phyloP scores from a whole-genome alignment of 768 basidiomycete species.

The Tulasnella sp. region DNA sequence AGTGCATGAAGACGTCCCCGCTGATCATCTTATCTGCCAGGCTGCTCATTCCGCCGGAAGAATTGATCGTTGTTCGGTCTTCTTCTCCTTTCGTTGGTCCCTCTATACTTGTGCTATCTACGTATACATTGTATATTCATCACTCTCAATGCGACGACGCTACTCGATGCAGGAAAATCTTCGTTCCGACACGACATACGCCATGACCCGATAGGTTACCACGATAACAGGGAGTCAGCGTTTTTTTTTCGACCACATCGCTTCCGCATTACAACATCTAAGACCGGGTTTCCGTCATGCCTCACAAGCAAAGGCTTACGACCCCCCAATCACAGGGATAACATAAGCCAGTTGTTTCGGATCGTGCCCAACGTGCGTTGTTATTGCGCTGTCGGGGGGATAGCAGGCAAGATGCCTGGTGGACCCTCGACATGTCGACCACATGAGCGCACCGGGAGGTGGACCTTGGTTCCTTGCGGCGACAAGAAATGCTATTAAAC shows the following conservation, averaged over 20 bases:
- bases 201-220: neutral
- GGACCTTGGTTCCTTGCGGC: too few species aligned
- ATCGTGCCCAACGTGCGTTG: too few species aligned
- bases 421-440: too few species aligned
- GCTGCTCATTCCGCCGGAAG: conserved; percentile 98
- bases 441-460: too few species aligned
- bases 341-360: too few species aligned
- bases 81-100: neutral
- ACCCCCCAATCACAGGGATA: too few species aligned
- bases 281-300: too few species aligned
- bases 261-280: too few species aligned
- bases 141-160: neutral
- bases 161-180: neutral
- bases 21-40: conserved; percentile 41
- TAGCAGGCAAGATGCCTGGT: too few species aligned
- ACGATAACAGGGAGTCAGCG: neutral
- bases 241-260: neutral
- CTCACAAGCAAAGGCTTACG: too few species aligned
- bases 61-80: conserved; percentile 33
- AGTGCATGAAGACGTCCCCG: conserved; percentile 11
- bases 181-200: neutral
- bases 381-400: too few species aligned
- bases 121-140: conserved; percentile 8
- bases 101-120: neutral
- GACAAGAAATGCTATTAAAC: too few species aligned